Base-by-base conservation (phyloP, 257 asterid species). In the Ehretia macrophylla region DNA sequence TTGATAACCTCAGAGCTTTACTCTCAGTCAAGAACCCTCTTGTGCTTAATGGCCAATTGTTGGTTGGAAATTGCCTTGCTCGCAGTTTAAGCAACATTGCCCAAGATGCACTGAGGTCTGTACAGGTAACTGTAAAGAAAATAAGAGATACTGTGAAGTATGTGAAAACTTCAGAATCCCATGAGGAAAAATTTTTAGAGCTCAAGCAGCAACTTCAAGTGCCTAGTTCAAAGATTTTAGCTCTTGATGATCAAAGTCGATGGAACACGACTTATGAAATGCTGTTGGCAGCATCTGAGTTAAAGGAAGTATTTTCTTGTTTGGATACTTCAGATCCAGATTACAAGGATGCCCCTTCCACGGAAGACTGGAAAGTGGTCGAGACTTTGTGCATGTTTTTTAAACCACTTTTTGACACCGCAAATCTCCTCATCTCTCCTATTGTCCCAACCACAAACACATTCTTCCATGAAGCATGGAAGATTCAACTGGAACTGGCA, bases 191-290 rank as follows among this genome's bases (percentile, higher is more conserved):
- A 75, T 93, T 89, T 72, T 68, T 78, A 4, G 95, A 85, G 79
- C 79, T 93, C 53, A 93, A 86, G 59, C 81, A 75, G 64, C 94
- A 85, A 13, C 99, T 89, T 68, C 97, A 89, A 71, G 96, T 93
- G 48, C 95, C 99, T 6, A 84, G 92, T 76, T 69, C 94, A 3
- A 93, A 83, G 75, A 72, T 10, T 56, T 83, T 93, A 44, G 79
- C 74, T 14, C 77, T 93, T 46, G 99, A 93, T 58, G 88, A 89
- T 74, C 79, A 58, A 67, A 85, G 94, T 8, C 81, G 68, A 16
- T 93, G 99, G 99, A 89, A 83, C 79, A 89, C 99, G 1, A 93
- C 99, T 5, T 93, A 89, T 18, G 90, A 86, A 57, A 93, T 93
- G 97, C 56, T 93, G 69, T 64, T 79, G 66, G 83, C 94, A 56